phyloP scores from a whole-genome alignment of 345 rosid species.

The Camelina laxa region DNA sequence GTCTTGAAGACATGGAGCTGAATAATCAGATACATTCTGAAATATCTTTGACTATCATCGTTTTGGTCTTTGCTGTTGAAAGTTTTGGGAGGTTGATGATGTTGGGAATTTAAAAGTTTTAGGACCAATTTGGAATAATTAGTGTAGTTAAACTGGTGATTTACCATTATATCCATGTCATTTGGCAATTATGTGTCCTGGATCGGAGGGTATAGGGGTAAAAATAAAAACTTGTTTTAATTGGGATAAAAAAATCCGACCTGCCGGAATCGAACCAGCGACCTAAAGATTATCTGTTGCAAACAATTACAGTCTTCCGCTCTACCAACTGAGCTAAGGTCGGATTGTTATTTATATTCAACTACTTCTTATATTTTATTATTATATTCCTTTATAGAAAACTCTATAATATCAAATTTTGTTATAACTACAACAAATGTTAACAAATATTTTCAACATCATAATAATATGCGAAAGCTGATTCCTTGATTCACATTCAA shows the following conservation, averaged over 20 bases:
- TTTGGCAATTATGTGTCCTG: background rate
- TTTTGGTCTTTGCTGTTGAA: slow-evolving; percentile 7
- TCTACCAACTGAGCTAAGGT: slow-evolving; percentile 99
- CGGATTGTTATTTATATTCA: slow-evolving; percentile 39
- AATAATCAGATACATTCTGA: background rate
- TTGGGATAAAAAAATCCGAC: background rate
- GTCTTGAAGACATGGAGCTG: slow-evolving; percentile 17
- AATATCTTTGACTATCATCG: background rate
- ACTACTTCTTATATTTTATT: background rate
- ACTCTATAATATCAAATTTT: background rate
- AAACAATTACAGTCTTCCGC: slow-evolving; percentile 98
- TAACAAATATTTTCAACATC: background rate
- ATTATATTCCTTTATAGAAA: background rate
- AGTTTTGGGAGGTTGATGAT: background rate
- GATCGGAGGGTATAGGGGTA: background rate
- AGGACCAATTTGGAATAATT: background rate
- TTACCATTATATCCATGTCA: background rate
- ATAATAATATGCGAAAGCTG: background rate
- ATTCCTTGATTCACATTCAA: background rate
- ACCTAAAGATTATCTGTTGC: slow-evolving; percentile 28
- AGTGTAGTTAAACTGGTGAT: background rate
- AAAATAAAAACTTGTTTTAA: background rate
- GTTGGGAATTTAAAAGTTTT: background rate
- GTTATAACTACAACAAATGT: background rate
- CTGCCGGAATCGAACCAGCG: slow-evolving; percentile 33